Evolutionary conservation across 2,329 filamentous ascomycete genomes (phyloP), one percentile per base, ranked within the genome.

Genomic region (Elsinoe australis): DNA sequence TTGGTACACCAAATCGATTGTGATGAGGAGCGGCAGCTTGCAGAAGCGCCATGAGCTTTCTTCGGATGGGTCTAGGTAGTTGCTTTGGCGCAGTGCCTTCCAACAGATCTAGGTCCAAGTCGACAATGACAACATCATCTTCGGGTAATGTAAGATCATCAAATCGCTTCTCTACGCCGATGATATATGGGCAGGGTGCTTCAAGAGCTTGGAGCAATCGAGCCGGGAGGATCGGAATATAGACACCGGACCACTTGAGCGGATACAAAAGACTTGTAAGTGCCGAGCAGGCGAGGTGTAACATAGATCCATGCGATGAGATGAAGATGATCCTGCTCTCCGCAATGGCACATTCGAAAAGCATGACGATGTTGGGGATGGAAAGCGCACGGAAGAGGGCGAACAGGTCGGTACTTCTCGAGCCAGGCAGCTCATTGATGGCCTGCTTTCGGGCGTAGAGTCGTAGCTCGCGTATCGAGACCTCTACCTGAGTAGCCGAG

Each of bases 301-400:
- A 75, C 92, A 98, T 96, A 44, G 88, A 83, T 1, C 90, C 92
- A 64, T 98, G 89, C 1, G 89, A 95, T 6, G 92, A 96, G 15
- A 96, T 74, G 55, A 98, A 82, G 61, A 98, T 95, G 65, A 98
- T 95, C 51, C 90, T 85, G 35, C 89, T 92, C 69, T 98, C 92
- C 1, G 87, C 79, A 63, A 98, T 76, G 55, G 87, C 85, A 65
- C 90, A 95, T 70, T 98, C 92, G 61, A 95, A 89, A 17, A 98
- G 74, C 15, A 87, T 82, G 52, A 98, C 79, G 51, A 98, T 85
- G 64, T 98, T 96, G 47, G 88, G 85, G 48, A 95, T 81, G 2
- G 88, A 94, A 24, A 98, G 71, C 38, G 84, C 86, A 53, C 89
- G 78, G 72, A 98, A 98, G 7, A 98, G 72, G 7, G 89, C 87